A percentile compares a stretch with the other conserved stretches of the same genome.
These are phyloP conservation scores for Paraphoma sp. DNA, from an alignment of 2,329 filamentous ascomycete species.

Conservation along the genomic window DNA sequence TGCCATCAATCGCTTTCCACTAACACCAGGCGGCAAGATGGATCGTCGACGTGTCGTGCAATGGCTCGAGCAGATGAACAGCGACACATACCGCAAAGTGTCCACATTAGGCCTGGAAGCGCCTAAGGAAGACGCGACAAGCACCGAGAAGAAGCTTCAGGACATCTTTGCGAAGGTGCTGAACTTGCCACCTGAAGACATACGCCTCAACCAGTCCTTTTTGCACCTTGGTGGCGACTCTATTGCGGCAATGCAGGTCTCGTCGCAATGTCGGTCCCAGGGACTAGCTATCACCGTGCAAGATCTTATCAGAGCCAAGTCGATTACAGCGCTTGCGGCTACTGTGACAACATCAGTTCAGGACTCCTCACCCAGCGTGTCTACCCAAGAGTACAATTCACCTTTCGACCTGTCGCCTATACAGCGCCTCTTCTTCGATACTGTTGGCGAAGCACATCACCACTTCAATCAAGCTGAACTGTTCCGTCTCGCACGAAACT, in stretches of 20 bases:
- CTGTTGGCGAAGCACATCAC: slow-evolving; percentile 32
- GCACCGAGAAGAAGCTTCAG: slow-evolving; percentile 35
- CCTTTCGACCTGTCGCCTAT: slow-evolving; percentile 41
- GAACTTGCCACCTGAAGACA: slow-evolving; percentile 31
- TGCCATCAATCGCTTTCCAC: slow-evolving; percentile 34
- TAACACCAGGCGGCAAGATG: slow-evolving; percentile 42
- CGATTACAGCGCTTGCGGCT: slow-evolving; percentile 35
- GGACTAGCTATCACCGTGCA: slow-evolving; percentile 40
- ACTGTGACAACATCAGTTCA: slow-evolving; percentile 18
- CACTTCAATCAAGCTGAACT: slow-evolving; percentile 45
- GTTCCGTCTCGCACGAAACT: slow-evolving; percentile 27
- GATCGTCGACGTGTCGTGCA: slow-evolving; percentile 37
- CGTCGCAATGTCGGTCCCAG: slow-evolving; percentile 38
- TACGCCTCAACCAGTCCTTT: slow-evolving; percentile 43
- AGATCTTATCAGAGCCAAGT: slow-evolving; percentile 42
- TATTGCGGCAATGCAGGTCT: slow-evolving; percentile 46
- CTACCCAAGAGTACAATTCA: slow-evolving; percentile 25
- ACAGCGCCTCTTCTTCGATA: slow-evolving; percentile 36
- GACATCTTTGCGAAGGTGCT: slow-evolving; percentile 39
- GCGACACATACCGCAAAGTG: slow-evolving; percentile 33
- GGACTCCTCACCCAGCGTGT: neutral
- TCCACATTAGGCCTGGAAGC: slow-evolving; percentile 29
- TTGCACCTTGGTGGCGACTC: slow-evolving; percentile 45
- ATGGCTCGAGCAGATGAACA: slow-evolving; percentile 41
- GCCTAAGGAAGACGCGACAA: slow-evolving; percentile 17